Percentiles rank a stretch among this genome's conserved stretches.
These are phyloP conservation scores for Candida methanosorbosa DNA, from an alignment of 805 yeast species.

Conservation along the genomic window DNA sequence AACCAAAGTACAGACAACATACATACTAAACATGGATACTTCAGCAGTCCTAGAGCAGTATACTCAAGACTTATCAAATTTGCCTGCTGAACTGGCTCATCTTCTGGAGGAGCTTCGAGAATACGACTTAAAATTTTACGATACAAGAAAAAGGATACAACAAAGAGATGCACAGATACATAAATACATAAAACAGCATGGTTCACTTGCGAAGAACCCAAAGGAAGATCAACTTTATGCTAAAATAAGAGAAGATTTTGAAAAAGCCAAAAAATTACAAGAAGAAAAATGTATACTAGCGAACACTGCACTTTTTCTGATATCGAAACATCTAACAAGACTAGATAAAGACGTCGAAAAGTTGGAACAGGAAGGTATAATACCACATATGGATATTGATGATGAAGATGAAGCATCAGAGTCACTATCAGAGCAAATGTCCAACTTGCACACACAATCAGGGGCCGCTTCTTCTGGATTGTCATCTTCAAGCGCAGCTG, in stretches of 20 bases:
- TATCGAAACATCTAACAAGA: conserved; percentile 64
- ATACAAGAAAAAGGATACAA: conserved; percentile 54
- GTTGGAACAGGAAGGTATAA: conserved; percentile 72
- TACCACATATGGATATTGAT: conserved; percentile 41
- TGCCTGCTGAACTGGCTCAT: conserved; percentile 82
- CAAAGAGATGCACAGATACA: conserved; percentile 75
- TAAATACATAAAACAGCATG: conserved; percentile 74
- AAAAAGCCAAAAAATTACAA: conserved; percentile 52
- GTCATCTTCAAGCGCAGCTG: background rate
- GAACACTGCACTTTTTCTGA: conserved; percentile 71
- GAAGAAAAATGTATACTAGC: conserved; percentile 72
- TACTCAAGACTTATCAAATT: conserved; percentile 54
- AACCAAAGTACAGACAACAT: too few species aligned
- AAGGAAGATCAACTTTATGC: conserved; percentile 62
- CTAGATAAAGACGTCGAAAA: conserved; percentile 70
- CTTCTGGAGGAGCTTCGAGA: conserved; percentile 68
- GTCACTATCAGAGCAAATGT: conserved; percentile 2
- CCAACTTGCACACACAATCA: background rate
- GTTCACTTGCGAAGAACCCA: conserved; percentile 73
- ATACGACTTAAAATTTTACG: conserved; percentile 60
- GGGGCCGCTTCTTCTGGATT: background rate
- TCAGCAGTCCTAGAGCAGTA: conserved; percentile 74
- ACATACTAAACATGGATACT: conserved; percentile 73
- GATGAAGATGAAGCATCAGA: conserved; percentile 5
- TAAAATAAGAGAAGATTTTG: conserved; percentile 63